phyloP scores from a whole-genome alignment of 1,139 yeast species.

The Saccharomyces hybrid region DNA sequence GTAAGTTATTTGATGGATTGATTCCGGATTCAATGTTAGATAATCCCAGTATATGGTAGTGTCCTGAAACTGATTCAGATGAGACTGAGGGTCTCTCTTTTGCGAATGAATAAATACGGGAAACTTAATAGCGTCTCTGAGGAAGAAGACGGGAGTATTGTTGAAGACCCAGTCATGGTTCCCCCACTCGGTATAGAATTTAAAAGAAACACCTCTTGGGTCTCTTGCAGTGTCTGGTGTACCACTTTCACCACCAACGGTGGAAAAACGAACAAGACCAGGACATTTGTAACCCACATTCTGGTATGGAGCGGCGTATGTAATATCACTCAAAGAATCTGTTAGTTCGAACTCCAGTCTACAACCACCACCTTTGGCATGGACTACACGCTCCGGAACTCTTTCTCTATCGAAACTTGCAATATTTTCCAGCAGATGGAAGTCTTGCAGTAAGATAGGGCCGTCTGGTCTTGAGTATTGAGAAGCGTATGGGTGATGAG shows the following conservation, averaged over 20 bases:
- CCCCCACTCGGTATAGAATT: constrained; percentile 83
- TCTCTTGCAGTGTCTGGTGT: constrained; percentile 84
- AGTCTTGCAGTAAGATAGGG: constrained; percentile 71
- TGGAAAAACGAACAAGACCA: constrained; percentile 70
- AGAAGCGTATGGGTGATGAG: constrained; percentile 52
- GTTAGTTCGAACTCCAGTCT: constrained; percentile 75
- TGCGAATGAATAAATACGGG: constrained; percentile 88
- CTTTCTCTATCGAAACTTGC: constrained; percentile 86
- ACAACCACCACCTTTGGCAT: constrained; percentile 87
- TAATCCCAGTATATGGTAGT: constrained; percentile 65
- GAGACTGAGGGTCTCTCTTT: constrained; percentile 55
- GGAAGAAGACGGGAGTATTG: constrained; percentile 83
- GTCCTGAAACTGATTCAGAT: constrained; percentile 39
- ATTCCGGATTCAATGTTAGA: constrained; percentile 53
- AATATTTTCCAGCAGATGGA: constrained; percentile 65
- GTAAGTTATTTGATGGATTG: constrained; percentile 55
- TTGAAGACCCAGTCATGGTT: constrained; percentile 82
- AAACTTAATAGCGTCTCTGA: constrained; percentile 81
- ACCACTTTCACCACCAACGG: constrained; percentile 85
- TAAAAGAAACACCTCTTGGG: constrained; percentile 81
- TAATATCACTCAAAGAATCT: constrained; percentile 70
- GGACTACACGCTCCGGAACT: constrained; percentile 85
- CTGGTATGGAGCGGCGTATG: constrained; percentile 63
- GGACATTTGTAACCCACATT: constrained; percentile 70
- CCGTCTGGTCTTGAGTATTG: constrained; percentile 65